Evolutionary conservation across 148 eudicot species (phyloP), one percentile per base, ranked within the genome.

Genomic region (Rhododendron vialii): DNA sequence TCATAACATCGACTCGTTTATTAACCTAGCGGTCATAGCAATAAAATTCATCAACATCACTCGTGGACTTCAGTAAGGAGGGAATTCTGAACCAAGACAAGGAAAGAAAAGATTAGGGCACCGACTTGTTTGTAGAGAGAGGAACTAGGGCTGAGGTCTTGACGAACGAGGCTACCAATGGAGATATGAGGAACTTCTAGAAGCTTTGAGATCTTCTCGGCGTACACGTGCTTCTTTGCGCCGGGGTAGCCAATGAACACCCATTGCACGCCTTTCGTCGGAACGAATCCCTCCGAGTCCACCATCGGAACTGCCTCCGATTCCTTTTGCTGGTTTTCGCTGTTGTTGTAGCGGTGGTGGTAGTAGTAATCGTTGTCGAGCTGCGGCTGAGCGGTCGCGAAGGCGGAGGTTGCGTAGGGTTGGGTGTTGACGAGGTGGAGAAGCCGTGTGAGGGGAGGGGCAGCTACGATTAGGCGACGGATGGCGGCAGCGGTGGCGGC

Each of bases 151-250:
- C 82, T 88, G 67, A 94, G 93, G 75, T 94, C 93, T 81, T 95
- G 98, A 55, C 95, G 92, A 76, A 94, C 91, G 82, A 95, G 98
- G 76, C 80, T 81, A 4, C 91, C 92, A 89, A 93, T 88, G 75
- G 98, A 94, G 73, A 95, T 95, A 83, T 93, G 94, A 50, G 98
- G 98, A 10, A 95, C 95, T 7, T 91, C 82, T 1, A 95, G 90
- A 88, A 95, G 92, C 92, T 92, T 88, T 61, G 98, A 92, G 2
- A 95, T 88, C 84, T 88, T 84, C 43, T 90, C 86, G 67, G 98
- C 96, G 85, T 94, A 91, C 22, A 91, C 85, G 65, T 90, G 92
- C 82, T 87, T 90, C 57, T 82, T 91, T 3, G 93, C 74, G 33
- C 86, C 80, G 9, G 93, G 92, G 38, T 81, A 85, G 22, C 93